These are phyloP conservation scores for Elsinoe fawcettii DNA, from an alignment of 2,329 filamentous ascomycete species.

Conservation along the genomic window DNA sequence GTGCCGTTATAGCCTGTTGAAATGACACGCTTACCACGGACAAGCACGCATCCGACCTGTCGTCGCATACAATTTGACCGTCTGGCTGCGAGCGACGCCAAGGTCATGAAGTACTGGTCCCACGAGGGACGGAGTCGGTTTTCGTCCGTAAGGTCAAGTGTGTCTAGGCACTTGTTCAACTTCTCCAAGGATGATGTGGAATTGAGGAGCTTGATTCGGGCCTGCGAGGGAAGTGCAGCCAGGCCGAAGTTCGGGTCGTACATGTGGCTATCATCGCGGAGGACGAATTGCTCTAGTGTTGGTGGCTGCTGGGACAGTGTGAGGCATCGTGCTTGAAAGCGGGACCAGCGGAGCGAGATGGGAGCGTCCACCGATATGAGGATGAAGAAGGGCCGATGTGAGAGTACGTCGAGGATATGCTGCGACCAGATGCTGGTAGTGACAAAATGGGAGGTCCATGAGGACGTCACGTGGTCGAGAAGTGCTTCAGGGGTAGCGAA, in stretches of 20 bases:
- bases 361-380: slow-evolving; percentile 88
- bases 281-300: slow-evolving; percentile 51
- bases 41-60: slow-evolving; percentile 87
- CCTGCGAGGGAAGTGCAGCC: slow-evolving; percentile 69
- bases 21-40: slow-evolving; percentile 77
- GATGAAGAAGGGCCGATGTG: slow-evolving; percentile 82
- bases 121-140: slow-evolving; percentile 79
- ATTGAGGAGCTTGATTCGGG: slow-evolving; percentile 81
- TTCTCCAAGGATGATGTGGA: slow-evolving; percentile 63
- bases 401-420: slow-evolving; percentile 62
- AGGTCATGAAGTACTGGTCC: slow-evolving; percentile 97
- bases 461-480: slow-evolving; percentile 74
- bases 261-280: slow-evolving; percentile 64
- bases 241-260: slow-evolving; percentile 57
- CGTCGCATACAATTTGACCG: slow-evolving; percentile 98
- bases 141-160: slow-evolving; percentile 68
- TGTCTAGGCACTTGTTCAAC: slow-evolving; percentile 63
- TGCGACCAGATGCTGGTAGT: slow-evolving; percentile 75
- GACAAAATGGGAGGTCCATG: slow-evolving; percentile 79
- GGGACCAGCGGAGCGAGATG: slow-evolving; percentile 71
- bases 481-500: slow-evolving; percentile 61
- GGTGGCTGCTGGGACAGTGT: slow-evolving; percentile 43
- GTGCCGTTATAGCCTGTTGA: slow-evolving; percentile 97
- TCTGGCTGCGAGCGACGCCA: slow-evolving; percentile 85
- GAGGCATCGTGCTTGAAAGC: slow-evolving; percentile 57